Base-by-base conservation (phyloP, 1,284 basidiomycete species). In the Cryptococcus deneoformans region DNA sequence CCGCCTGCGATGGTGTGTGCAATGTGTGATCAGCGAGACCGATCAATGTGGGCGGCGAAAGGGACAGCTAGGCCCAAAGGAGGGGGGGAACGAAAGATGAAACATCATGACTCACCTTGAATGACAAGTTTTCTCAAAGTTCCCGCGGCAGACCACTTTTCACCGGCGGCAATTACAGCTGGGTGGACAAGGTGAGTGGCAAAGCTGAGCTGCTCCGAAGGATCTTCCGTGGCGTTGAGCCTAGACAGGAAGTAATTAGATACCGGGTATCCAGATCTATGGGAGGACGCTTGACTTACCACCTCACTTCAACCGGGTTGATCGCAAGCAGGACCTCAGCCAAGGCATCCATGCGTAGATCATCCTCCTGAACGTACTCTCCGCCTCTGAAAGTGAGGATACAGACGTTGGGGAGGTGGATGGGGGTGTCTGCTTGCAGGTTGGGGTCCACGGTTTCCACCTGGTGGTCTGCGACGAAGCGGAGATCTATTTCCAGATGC, bases 401-500 rank as follows among this genome's bases (percentile, higher is more conserved):
- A 24, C 54, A 51, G 9, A 70, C 68, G 38, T 54, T 59, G 12
- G 71, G 71, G 0, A 73, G 54, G 16, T n/a, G 38, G 12, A 37
- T 11, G 8, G 46, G 24, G 16, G 10, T 11, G 8, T 49, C 20
- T 38, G 39, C 37, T 3, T 50, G 6, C 37, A 44, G 48, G 24
- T 29, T 20, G 29, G 43, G 46, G 12, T 42, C n/a, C 48, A 12
- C 40, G 40, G 20, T 16, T 10, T 48, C 34, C 29, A 47, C 20
- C 16, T 52, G 54, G 12, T 58, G 54, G 52, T 65, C 59, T 35
- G 61, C 56, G 52, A 73, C 64, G 54, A 63, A 71, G n/a, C 71
- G 64, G n/a, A 73, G 59, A 52, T 73, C 71, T 44, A 73, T 68
- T 47, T 73, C 71, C 55, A 73, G 64, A 55, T 71, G 69, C 45